A percentile compares a stretch with the other conserved stretches of the same genome.
phyloP scores from a whole-genome alignment of 176 grass and related monocot genomes.

The Olyra latifolia region DNA sequence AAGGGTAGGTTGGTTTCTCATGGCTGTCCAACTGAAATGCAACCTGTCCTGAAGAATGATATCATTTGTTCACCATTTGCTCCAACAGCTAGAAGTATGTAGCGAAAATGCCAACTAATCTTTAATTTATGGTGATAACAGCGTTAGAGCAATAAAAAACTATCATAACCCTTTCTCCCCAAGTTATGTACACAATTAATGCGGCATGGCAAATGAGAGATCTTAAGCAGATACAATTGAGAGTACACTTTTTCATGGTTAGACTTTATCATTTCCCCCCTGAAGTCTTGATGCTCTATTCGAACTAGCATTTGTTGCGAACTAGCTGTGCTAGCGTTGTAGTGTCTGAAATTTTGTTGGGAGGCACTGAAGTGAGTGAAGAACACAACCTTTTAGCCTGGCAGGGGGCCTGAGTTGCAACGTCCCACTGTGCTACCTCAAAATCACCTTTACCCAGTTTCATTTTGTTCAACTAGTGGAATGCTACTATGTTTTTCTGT shows the following conservation, averaged over 20 bases:
- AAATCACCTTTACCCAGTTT: neutral
- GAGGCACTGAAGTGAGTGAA: neutral
- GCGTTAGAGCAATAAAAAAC: neutral
- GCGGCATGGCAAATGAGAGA: neutral
- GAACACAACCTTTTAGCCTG: neutral
- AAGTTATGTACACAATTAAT: neutral
- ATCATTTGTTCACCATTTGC: conserved; percentile 12
- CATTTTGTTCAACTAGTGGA: neutral
- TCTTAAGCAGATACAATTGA: neutral
- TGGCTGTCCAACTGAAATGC: conserved; percentile 18
- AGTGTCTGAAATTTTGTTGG: neutral
- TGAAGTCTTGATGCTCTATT: neutral
- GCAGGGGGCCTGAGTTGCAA: neutral
- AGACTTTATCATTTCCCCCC: neutral
- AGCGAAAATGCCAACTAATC: conserved; percentile 29
- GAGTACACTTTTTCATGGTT: neutral
- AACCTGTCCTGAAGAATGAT: conserved; percentile 12
- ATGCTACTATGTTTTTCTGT: neutral
- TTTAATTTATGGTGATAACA: conserved; percentile 1
- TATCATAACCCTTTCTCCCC: neutral
- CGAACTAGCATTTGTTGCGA: neutral
- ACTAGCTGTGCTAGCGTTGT: neutral
- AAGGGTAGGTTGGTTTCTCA: conserved; percentile 42
- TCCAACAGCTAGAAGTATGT: conserved; percentile 13
- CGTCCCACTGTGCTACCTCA: neutral